Evolutionary conservation across 345 rosid species (phyloP).

Genomic region (Angophora floribunda): DNA sequence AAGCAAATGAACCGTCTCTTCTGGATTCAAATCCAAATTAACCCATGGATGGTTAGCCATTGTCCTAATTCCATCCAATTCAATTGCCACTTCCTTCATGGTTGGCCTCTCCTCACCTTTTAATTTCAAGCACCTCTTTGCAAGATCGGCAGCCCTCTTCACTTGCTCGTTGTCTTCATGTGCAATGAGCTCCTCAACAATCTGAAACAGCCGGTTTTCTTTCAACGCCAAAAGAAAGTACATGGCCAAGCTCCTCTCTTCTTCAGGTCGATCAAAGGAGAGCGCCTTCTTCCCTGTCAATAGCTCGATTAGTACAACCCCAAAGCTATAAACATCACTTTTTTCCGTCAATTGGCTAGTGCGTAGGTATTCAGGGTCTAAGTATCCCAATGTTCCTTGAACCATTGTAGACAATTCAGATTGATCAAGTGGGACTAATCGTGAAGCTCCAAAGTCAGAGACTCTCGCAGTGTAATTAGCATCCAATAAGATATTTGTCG

Average conservation of each 20-base stretch:
- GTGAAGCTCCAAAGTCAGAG: conserved; percentile 42
- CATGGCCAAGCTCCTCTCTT: conserved; percentile 10
- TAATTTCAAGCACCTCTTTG: conserved; percentile 11
- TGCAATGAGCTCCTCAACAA: conserved; percentile 6
- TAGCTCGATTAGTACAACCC: conserved; percentile 32
- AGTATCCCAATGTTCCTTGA: conserved; percentile 33
- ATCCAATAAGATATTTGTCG: conserved; percentile 30
- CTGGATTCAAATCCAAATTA: background rate
- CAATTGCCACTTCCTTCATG: background rate
- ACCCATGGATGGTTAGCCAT: conserved; percentile 5
- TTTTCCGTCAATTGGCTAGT: conserved; percentile 15
- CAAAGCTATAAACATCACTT: conserved; percentile 45
- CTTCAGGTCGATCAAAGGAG: conserved; percentile 7
- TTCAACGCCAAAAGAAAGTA: conserved; percentile 16
- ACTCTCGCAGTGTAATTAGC: conserved; percentile 22
- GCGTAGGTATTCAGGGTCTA: conserved; percentile 33
- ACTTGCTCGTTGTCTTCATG: background rate
- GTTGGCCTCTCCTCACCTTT: conserved; percentile 17
- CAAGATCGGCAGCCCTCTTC: conserved; percentile 6
- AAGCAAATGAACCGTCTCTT: conserved; percentile 6
- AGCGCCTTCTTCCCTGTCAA: conserved; percentile 15
- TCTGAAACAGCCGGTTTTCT: conserved; percentile 4
- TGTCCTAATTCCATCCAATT: too few relatives aligned
- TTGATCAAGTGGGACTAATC: conserved; percentile 29
- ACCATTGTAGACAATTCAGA: conserved; percentile 28